Evolutionary conservation across 1,284 basidiomycete genomes (phyloP), one percentile per base, ranked within the genome.

Genomic region (Gymnopus androsaceus): DNA sequence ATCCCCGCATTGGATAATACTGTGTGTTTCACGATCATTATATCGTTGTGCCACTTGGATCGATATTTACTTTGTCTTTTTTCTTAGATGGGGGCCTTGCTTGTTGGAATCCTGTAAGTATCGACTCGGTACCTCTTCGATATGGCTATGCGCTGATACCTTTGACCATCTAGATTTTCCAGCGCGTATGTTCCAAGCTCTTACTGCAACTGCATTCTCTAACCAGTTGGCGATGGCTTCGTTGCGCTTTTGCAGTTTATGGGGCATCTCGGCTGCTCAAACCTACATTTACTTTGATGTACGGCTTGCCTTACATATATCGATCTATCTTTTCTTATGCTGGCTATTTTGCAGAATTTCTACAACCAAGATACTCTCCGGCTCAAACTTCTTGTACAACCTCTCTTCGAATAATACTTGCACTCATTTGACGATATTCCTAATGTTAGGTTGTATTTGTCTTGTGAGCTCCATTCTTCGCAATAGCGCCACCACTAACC

Each of bases 41-140:
- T 14, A 3, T 23, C 14, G 6, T 12, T 28, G 8, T n/a, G 31
- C 21, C 27, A 11, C 25, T 23, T 17, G 25, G 21, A 12, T 46
- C 8, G 11, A 4, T 28, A 25, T 45, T 46, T 3, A 38, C n/a
- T 28, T 19, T n/a, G 28, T 19, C 21, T 12, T n/a, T 12, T 21
- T 11, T n/a, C 41, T 4, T 17, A 59, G 57, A 40, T 59, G 42
- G 57, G 57, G 4, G 54, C 53, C 15, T 38, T 59, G 9, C 45
- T 59, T n/a, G 30, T 59, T 19, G 57, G 57, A 19, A 44, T 55
- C 21, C 36, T 55, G 57, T 59, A 31, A 55, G 57, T 52, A 34
- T 30, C 17, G n/a, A n/a, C 21, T 7, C 25, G 17, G 23, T 12
- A n/a, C 14, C 8, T 38, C 11, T n/a, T 27, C 17, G 15, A 7